These are phyloP conservation scores for Diaporthe helianthi DNA, from an alignment of 2,329 filamentous ascomycete species.

Conservation along the genomic window DNA sequence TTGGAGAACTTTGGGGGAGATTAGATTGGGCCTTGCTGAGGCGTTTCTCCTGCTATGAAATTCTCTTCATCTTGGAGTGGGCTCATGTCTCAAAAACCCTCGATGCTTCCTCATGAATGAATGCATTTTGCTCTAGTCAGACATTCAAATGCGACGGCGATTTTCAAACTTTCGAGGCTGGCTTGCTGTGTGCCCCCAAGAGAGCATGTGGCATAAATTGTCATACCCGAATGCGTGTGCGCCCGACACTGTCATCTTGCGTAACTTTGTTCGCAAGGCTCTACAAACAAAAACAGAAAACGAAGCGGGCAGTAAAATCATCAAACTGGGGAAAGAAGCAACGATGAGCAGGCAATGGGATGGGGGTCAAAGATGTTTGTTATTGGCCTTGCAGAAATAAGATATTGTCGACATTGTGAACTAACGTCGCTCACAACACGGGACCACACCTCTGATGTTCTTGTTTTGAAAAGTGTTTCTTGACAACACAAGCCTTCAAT, in stretches of 20 bases:
- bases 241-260: background rate
- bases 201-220: too few species aligned
- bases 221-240: too few species aligned
- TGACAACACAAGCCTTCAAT: slow-evolving; percentile 10
- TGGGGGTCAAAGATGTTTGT: slow-evolving; percentile 18
- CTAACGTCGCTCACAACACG: slow-evolving; percentile 17
- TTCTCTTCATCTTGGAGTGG: background rate
- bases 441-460: background rate
- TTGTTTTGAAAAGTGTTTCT: slow-evolving; percentile 1
- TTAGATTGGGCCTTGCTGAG: background rate
- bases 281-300: background rate
- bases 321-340: background rate
- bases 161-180: background rate
- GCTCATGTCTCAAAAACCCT: background rate
- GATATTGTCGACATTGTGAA: slow-evolving; percentile 19
- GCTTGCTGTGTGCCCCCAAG: background rate
- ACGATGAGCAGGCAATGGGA: background rate
- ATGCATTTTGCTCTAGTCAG: background rate
- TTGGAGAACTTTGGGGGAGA: background rate
- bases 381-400: slow-evolving; percentile 25
- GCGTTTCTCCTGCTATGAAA: background rate
- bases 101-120: background rate
- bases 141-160: background rate
- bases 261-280: background rate
- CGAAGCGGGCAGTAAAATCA: background rate